These are phyloP conservation scores for Hyphopichia homilentoma DNA, from an alignment of 805 yeast genomes.

Conservation along the genomic window DNA sequence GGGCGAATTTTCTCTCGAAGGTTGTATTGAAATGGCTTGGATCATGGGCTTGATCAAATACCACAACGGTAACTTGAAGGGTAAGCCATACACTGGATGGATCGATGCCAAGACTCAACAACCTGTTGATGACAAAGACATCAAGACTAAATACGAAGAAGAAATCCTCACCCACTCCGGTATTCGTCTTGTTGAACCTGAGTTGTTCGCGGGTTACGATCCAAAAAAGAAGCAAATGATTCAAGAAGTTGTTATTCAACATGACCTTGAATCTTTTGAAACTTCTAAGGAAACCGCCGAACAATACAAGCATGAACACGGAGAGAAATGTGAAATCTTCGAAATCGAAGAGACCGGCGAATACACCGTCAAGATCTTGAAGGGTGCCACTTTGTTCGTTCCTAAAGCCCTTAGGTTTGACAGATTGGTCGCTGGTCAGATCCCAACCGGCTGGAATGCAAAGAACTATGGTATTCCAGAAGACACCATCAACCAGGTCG, in stretches of 20 bases:
- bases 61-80: conserved; percentile 86
- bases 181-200: conserved; percentile 95
- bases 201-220: conserved; percentile 88
- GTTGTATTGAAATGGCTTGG: conserved; percentile 99
- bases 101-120: conserved; percentile 88
- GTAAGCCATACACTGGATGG: conserved; percentile 95
- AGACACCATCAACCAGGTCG: conserved; percentile 91
- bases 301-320: conserved; percentile 91
- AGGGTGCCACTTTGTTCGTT: conserved; percentile 87
- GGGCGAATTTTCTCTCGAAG: conserved; percentile 95
- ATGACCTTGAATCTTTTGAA: conserved; percentile 94
- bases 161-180: conserved; percentile 90
- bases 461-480: conserved; percentile 91
- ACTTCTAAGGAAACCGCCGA: conserved; percentile 93
- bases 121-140: conserved; percentile 93
- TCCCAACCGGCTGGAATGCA: conserved; percentile 99
- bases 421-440: conserved; percentile 85
- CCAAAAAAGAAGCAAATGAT: conserved; percentile 90
- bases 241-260: conserved; percentile 95
- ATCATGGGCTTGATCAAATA: conserved; percentile 97
- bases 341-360: conserved; percentile 88
- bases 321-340: conserved; percentile 88
- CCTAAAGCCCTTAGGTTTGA: conserved; percentile 84
- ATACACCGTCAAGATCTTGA: conserved; percentile 81
- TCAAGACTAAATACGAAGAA: conserved; percentile 88